These are phyloP conservation scores for Durotheca rogersii DNA, from an alignment of 495 filamentous ascomycete species.

Conservation along the genomic window DNA sequence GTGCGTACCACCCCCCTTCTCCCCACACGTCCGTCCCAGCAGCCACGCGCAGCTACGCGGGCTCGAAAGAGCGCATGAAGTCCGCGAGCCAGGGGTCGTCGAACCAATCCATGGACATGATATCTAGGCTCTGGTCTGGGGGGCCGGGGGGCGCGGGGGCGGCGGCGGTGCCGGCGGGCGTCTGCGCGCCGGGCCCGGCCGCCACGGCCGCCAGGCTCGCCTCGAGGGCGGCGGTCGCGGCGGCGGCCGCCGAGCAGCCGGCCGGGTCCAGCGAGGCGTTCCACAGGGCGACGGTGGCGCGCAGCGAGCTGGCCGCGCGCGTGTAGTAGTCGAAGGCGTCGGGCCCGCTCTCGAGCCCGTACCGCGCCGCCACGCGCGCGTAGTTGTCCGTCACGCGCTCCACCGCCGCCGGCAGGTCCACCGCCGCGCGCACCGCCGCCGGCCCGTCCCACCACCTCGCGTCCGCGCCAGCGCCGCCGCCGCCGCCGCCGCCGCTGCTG, in stretches of 20 bases:
- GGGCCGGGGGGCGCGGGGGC: constrained; percentile 2
- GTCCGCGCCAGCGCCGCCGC: too few relatives aligned
- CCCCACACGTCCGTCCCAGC: not conserved
- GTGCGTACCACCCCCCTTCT: too few relatives aligned
- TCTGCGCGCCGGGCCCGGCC: not conserved
- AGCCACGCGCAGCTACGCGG: not conserved
- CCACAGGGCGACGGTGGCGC: constrained; percentile 24
- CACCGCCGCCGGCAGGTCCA: constrained; percentile 18
- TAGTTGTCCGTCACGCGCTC: constrained; percentile 15
- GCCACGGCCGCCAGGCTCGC: not conserved
- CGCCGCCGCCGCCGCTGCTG: too few relatives aligned
- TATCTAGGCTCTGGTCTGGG: constrained; percentile 4
- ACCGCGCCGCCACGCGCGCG: constrained; percentile 15
- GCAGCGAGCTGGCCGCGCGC: constrained; percentile 19
- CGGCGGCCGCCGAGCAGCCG: not conserved
- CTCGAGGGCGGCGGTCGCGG: not conserved
- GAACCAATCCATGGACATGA: constrained; percentile 23
- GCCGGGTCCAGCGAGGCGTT: constrained; percentile 19
- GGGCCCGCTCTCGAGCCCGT: constrained; percentile 22
- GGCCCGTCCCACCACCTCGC: too few relatives aligned
- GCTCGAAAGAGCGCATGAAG: constrained; percentile 25
- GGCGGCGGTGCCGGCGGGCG: not conserved
- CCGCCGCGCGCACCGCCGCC: too few relatives aligned
- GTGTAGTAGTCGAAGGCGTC: constrained; percentile 25
- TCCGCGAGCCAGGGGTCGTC: constrained; percentile 27